Base-by-base conservation (phyloP, 2,329 filamentous ascomycete species). In the Aphanocladium album region DNA sequence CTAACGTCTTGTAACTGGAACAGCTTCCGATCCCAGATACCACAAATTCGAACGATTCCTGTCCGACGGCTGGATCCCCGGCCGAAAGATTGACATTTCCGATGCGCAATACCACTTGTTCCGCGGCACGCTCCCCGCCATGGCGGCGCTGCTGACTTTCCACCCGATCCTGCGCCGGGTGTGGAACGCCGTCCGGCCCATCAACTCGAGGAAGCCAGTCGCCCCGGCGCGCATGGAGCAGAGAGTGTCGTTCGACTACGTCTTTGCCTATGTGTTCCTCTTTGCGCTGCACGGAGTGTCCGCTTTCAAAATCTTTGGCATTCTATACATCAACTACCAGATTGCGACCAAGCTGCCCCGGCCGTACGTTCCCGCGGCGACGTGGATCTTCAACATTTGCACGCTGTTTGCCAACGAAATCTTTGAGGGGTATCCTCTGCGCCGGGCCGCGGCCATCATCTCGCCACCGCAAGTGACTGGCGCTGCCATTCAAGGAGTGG, bases 361-460 rank as follows among this genome's bases (percentile, higher is more conserved):
- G 62, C 76, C 80, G 30, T 88, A 88, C 65, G 78, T 96, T 0
- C 92, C 93, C 0, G 78, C 78, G 3, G 86, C 83, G 8, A 96
- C 93, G 0, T 99, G 96, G 95, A 73, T 85, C 3, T 98, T 97
- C 79, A 97, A 96, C 68, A 84, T 99, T 60, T 82, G 80, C 27
- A 89, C 87, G 5, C 77, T 99, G 39, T 98, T 99, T 70, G 87
- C 91, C 57, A 99, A 99, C 70, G 95, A 99, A 73, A 76, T 97
- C 6, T 86, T 80, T 56, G 77, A 83, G 52, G 95, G 95, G 3
- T 99, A 96, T 71, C 86, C 72, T 47, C 89, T 91, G 64, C 83
- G 81, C 16, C 78, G 79, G 23, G 79, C 96, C 5, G 85, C 87
- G 2, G 73, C 75, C 47, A 72, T 82, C 51, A 70, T 89, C 21